Base-by-base conservation (phyloP, 306 rosid species). In the Echinosophora koreensis region DNA sequence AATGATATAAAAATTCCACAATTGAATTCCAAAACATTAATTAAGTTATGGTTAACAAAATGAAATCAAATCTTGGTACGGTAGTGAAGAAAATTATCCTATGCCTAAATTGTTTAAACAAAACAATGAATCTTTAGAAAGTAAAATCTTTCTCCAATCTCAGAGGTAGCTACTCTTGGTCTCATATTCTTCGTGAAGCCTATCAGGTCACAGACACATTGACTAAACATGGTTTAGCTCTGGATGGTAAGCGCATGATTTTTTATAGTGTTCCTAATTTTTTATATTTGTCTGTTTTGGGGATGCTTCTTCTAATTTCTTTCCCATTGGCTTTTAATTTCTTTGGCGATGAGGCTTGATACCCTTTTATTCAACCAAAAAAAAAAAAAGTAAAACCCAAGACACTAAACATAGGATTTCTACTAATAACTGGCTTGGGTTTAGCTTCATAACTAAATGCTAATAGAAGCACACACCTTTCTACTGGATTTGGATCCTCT, bases 41-140 rank as follows among this genome's bases (percentile, higher is more conserved):
- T 30, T 2, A 30, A 30, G 32, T 8, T 44, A 13, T 17, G 15
- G 13, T 38, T n/a, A 46, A 47, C 63, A 56, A 44, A 65, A 37
- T 5, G 49, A 46, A 73, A 80, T 44, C 55, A 73, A 55, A 51
- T 22, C 17, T 44, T 1, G 71, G 61, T 34, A 49, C 4, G 17
- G 46, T 9, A 17, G 6, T 3, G 14, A 46, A 66, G 34, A n/a
- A 66, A 47, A 18, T 27, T 16, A 68, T 47, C 59, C 41, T 34
- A n/a, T 17, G 2, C 28, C 46, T 15, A 4, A 14, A 38, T 54
- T 28, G 13, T 35, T 42, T 34, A 63, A 56, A 65, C 58, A 56
- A 34, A n/a, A 77, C 3, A 63, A 17, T 5, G 38, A 22, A 42
- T 32, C 42, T n/a, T 34, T 59, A 9, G 46, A 4, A 61, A 22